phyloP scores from a whole-genome alignment of 2,329 filamentous ascomycete species.

The Huntiella moniliformis region DNA sequence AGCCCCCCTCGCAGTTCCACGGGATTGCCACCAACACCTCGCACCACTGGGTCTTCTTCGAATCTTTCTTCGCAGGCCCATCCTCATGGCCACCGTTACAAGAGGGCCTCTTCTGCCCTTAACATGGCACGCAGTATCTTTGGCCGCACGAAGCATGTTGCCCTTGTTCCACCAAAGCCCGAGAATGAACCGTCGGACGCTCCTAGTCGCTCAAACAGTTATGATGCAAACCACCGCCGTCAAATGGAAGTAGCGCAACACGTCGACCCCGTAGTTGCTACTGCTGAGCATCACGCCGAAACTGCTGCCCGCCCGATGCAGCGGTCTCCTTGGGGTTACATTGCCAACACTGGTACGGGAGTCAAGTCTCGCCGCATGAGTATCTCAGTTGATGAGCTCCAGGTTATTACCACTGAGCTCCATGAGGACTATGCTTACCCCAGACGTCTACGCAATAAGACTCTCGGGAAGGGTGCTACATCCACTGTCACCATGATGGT shows the following conservation, averaged over 20 bases:
- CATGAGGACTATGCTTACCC: constrained; percentile 51
- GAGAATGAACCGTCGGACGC: constrained; percentile 4
- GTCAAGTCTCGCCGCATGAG: constrained; percentile 66
- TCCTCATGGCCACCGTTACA: not conserved
- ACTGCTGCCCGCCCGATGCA: constrained; percentile 14
- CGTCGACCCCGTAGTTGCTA: constrained; percentile 6
- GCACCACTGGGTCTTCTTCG: too few relatives aligned
- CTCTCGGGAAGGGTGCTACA: constrained; percentile 64
- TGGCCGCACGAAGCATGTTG: constrained; percentile 16
- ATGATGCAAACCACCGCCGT: constrained; percentile 22
- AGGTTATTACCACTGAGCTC: constrained; percentile 50
- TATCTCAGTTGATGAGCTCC: constrained; percentile 53
- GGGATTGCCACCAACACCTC: too few relatives aligned
- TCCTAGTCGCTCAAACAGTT: constrained; percentile 28
- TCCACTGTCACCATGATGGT: constrained; percentile 69
- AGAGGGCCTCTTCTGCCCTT: not conserved
- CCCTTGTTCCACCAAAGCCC: not conserved
- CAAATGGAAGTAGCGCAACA: constrained; percentile 12
- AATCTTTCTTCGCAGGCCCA: too few relatives aligned
- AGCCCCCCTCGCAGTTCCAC: too few relatives aligned
- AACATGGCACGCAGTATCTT: constrained; percentile 23
- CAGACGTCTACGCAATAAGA: constrained; percentile 53
- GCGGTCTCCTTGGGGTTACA: constrained; percentile 36
- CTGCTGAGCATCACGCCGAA: not conserved
- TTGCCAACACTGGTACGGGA: constrained; percentile 52